A percentile compares a stretch with the other conserved stretches of the same genome.
phyloP scores from a whole-genome alignment of 169 alveolate species.

The Amoebophrya sp. region DNA sequence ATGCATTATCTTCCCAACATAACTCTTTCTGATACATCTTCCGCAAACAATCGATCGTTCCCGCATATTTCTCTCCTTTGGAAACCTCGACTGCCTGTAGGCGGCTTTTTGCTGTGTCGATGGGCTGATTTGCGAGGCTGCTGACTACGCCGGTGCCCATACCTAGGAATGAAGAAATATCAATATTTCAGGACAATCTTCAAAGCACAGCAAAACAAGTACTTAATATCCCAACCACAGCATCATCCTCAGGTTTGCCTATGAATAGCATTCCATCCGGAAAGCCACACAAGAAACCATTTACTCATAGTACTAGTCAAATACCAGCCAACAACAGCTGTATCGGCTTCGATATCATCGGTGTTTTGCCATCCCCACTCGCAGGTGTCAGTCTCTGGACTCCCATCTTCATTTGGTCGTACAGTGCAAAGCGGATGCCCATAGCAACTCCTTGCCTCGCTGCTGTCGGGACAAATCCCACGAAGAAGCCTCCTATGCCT shows the following conservation, averaged over 20 bases:
- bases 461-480: neutral
- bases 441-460: slow-evolving; percentile 13
- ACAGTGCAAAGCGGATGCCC: slow-evolving; percentile 8
- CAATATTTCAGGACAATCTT: neutral
- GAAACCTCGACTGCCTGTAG: neutral
- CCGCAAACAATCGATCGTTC: neutral
- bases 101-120: neutral
- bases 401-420: neutral
- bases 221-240: too few species aligned
- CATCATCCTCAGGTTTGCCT: too few species aligned
- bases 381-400: too few species aligned
- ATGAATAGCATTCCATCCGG: too few species aligned
- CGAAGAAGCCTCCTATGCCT: neutral
- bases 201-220: too few species aligned
- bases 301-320: too few species aligned
- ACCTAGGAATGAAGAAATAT: neutral
- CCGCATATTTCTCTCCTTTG: neutral
- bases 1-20: too few species aligned
- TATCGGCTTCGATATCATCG: too few species aligned
- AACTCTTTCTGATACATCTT: neutral
- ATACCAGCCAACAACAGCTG: neutral
- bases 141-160: neutral
- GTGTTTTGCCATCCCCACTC: too few species aligned
- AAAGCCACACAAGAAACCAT: too few species aligned
- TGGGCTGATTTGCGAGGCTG: neutral